Evolutionary conservation across 805 yeast genomes (phyloP).

Genomic region (Zygotorulaspora chibaensis): DNA sequence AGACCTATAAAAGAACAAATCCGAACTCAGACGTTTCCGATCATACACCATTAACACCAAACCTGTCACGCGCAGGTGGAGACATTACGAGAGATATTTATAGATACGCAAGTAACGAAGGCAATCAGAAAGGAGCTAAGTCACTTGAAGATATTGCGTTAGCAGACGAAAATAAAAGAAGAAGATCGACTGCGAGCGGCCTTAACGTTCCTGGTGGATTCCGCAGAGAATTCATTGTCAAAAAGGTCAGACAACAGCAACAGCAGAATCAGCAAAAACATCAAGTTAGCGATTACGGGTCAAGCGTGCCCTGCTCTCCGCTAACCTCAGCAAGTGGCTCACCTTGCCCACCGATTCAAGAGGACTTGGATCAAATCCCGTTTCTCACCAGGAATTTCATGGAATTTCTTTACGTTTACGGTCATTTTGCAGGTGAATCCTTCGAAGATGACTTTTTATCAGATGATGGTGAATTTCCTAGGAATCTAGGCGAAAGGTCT

Average conservation of each 20-base stretch:
- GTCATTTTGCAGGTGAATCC: slow-evolving; percentile 84
- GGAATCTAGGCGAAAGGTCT: slow-evolving; percentile 9
- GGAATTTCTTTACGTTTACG: slow-evolving; percentile 73
- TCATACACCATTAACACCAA: slow-evolving; percentile 3
- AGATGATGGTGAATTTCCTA: slow-evolving; percentile 41
- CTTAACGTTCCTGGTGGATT: slow-evolving; percentile 80
- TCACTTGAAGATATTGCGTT: slow-evolving; percentile 29
- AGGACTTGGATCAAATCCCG: slow-evolving; percentile 37
- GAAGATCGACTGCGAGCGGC: slow-evolving; percentile 63
- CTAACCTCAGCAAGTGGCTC: slow-evolving; percentile 11
- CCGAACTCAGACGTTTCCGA: slow-evolving; percentile 3
- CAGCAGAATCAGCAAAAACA: slow-evolving; percentile 22
- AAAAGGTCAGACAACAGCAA: slow-evolving; percentile 35
- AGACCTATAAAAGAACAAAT: slow-evolving; percentile 8
- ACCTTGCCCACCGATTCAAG: slow-evolving; percentile 13
- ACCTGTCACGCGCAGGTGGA: slow-evolving; percentile 30
- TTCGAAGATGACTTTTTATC: slow-evolving; percentile 58
- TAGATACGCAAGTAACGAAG: slow-evolving; percentile 17
- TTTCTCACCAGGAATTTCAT: slow-evolving; percentile 66
- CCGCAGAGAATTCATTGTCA: slow-evolving; percentile 61
- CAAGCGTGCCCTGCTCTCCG: slow-evolving; percentile 10
- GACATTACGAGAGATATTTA: slow-evolving; percentile 39
- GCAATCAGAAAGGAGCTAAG: slow-evolving; percentile 5
- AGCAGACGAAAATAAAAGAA: slow-evolving; percentile 34
- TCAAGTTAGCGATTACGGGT: slow-evolving; percentile 9